Base-by-base conservation (phyloP, 805 yeast species). In the Ogataea nakhonphanomensis region DNA sequence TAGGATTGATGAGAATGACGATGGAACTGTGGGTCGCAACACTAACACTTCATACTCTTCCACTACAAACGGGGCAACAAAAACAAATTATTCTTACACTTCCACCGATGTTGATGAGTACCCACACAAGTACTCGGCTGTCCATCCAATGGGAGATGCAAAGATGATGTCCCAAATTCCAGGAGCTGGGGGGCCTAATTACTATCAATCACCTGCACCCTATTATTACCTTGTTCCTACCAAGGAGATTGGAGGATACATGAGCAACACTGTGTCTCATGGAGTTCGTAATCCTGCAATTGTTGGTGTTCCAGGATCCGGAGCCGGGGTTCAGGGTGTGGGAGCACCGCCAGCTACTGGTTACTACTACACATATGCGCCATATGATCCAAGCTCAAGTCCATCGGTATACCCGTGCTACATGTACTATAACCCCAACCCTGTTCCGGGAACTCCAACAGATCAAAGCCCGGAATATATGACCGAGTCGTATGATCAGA, bases 391-490 rank as follows among this genome's bases (percentile, higher is more conserved):
- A 17, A 50, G 39, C 41, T 7, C 54, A 33, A 44, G 39, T 31
- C 56, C 56, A 20, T 51, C 57, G 15, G 39, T 54, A 47, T 57
- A 54, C 35, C 65, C 65, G 21, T 55, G 55, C 43, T 60, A 60
- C 40, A 49, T 58, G 52, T 61, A 60, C 34, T 60, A 56, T 33
- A 57, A 57, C 36, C 57, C 56, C 29, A 51, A 41, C 20, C 49
- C 59, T 8, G 43, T 46, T 17, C 54, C 55, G 14, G 51, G 53
- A 10, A 39, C 55, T 2, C 37, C 53, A 4, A 35, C 45, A 1
- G 55, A 51, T 6, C 46, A 38, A 11, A 47, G 29, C 17, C 43
- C 38, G 8, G 46, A 41, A 9, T 50, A 44, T 28, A 11, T 36
- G n/a, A 39, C 52, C 11, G 50, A 44, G 25, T 35, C 43, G 7